A percentile compares a stretch with the other conserved stretches of the same genome.
Conservation (phyloP, 2,329 filamentous ascomycete species). For the Lasiodiplodia hormozganensis region DNA sequence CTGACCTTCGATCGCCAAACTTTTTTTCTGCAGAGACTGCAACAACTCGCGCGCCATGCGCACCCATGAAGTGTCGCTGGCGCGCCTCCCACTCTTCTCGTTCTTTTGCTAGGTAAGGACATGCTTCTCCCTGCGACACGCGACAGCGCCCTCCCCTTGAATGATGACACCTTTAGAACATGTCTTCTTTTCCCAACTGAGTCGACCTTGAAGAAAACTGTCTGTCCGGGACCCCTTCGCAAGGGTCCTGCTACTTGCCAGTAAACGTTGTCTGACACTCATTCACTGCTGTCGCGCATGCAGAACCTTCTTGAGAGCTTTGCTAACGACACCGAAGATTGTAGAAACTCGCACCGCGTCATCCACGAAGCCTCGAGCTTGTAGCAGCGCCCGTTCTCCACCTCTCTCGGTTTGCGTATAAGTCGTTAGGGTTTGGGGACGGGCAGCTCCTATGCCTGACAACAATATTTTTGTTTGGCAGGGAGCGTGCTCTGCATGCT, state of each 20-base stretch:
- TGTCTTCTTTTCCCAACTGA: constrained; percentile 83
- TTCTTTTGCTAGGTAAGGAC: background rate
- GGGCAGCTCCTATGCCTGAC: background rate
- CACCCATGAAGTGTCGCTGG: constrained; percentile 6
- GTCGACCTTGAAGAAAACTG: constrained; percentile 79
- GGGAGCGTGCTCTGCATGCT: background rate
- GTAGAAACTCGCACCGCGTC: background rate
- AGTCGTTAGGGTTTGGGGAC: background rate
- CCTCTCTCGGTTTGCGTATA: background rate
- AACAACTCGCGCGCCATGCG: constrained; percentile 10
- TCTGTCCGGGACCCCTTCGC: constrained; percentile 67
- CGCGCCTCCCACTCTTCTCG: background rate
- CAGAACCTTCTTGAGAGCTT: background rate
- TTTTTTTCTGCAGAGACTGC: constrained; percentile 20
- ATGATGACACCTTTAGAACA: constrained; percentile 71
- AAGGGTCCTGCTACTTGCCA: constrained; percentile 80
- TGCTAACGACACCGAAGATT: constrained; percentile 14
- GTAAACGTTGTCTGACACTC: constrained; percentile 75
- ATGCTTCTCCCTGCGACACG: background rate
- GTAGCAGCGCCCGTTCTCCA: background rate
- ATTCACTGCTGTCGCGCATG: constrained; percentile 19
- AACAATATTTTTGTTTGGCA: background rate
- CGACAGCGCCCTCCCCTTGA: constrained; percentile 37
- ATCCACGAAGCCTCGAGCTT: background rate
- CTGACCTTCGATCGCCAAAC: constrained; percentile 6